Evolutionary conservation across 371 early-diverging fungal genomes (phyloP), one percentile per base, ranked within the genome.

Genomic region (Mucor mucedo): DNA sequence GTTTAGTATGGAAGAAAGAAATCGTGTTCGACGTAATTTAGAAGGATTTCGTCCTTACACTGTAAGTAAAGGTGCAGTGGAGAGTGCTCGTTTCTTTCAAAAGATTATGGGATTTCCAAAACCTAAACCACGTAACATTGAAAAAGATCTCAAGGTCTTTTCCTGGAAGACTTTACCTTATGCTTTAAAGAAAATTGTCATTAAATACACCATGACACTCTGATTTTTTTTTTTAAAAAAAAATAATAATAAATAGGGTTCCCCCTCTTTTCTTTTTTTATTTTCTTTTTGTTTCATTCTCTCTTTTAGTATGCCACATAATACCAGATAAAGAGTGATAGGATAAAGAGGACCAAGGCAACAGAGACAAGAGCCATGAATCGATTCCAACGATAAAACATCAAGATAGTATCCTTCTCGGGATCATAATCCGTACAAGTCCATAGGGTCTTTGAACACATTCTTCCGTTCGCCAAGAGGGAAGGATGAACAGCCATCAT

Each of bases 131-230:
- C 71, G 94, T 21, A 92, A 93, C 65, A 93, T 93, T 59, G 93
- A 93, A 69, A 94, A 94, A 68, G 92, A 92, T 60, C 85, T 93
- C 73, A 92, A 92, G 67, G 92, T 91, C 0, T 93, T 91, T 73
- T 82, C 82, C 2, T 93, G 93, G 93, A 75, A 77, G 50, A 83
- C 83, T 0, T 66, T 93, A 11, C 84, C 84, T 0, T 75, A 76
- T 14, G 90, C 89, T 0, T 80, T 92, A 8, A 84, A 87, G 49
- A 92, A 91, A 69, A 91, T 93, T 52, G 84, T 92, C 9, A 77
- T 83, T 65, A 92, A 91, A 73, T 87, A 84, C 57, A 84, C 83
- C 5, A 78, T 82, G 1, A 78, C 38, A n/a, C 35, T 35, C 8
- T 35, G 4, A 35, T 35, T 35, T 35, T 7, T 35, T 35, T 35